phyloP scores from a whole-genome alignment of 768 basidiomycete species.

The Exidia glandulosa region DNA sequence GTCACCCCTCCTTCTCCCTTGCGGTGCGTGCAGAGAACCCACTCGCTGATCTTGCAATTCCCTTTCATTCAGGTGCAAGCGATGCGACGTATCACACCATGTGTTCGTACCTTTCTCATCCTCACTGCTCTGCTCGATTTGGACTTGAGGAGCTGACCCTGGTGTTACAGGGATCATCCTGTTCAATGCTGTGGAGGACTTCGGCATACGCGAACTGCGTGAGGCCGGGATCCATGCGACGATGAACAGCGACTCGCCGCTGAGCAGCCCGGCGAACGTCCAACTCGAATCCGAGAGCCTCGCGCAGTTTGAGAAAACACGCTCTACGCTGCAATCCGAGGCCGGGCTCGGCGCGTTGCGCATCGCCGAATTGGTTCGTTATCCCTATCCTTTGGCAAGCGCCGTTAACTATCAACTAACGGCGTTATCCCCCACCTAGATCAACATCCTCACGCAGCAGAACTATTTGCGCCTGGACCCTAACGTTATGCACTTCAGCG shows the following conservation, averaged over 20 bases:
- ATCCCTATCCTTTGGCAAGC: conserved; percentile 1
- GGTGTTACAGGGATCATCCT: conserved; percentile 43
- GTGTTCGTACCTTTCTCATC: conserved; percentile 32
- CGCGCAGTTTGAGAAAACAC: conserved; percentile 47
- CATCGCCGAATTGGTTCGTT: conserved; percentile 73
- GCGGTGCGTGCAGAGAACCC: conserved; percentile 8
- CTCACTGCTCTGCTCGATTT: conserved; percentile 2
- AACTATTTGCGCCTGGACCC: conserved; percentile 82
- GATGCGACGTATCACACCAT: conserved; percentile 87
- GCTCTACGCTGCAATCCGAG: conserved; percentile 67
- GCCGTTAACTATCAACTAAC: not conserved
- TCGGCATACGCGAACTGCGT: conserved; percentile 68
- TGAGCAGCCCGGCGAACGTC: conserved; percentile 21
- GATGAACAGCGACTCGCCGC: not conserved
- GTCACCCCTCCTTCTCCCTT: conserved; percentile 13
- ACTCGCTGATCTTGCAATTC: not conserved
- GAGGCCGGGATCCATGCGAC: conserved; percentile 13
- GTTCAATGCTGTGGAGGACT: conserved; percentile 75
- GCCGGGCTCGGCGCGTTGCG: conserved; percentile 76
- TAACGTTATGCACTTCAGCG: conserved; percentile 80
- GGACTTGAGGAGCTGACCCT: conserved; percentile 11
- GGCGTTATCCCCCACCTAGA: conserved; percentile 26
- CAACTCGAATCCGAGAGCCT: conserved; percentile 27
- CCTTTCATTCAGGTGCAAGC: conserved; percentile 54
- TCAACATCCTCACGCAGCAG: conserved; percentile 74